These are phyloP conservation scores for Primulina tabacum DNA, from an alignment of 257 asterid species.

Conservation along the genomic window DNA sequence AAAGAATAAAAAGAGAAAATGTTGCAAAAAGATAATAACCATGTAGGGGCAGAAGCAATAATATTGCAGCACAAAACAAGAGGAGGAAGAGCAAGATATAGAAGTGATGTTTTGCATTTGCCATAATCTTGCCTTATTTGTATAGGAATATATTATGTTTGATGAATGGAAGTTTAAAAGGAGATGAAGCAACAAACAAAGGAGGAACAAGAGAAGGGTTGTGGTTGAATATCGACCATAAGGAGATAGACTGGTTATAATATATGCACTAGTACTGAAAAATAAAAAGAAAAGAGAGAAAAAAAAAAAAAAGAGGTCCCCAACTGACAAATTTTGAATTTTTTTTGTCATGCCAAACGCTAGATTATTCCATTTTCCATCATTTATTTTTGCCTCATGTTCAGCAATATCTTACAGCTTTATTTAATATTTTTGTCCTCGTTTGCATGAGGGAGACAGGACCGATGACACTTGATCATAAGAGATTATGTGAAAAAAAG, in stretches of 20 bases:
- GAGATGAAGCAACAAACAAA: background rate
- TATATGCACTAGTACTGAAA: background rate
- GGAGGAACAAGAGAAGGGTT: background rate
- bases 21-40: slow-evolving; percentile 30
- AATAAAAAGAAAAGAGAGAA: too few relatives aligned
- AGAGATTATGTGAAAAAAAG: too few relatives aligned
- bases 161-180: slow-evolving; percentile 8
- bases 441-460: slow-evolving; percentile 1
- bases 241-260: background rate
- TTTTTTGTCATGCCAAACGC: background rate
- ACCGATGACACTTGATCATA: background rate
- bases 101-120: slow-evolving; percentile 23
- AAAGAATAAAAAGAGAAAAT: background rate
- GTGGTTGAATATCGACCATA: background rate
- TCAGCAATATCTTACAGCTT: background rate
- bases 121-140: slow-evolving; percentile 33
- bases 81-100: slow-evolving; percentile 38
- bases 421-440: background rate
- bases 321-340: background rate
- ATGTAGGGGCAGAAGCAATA: slow-evolving; percentile 25
- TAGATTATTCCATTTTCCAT: background rate
- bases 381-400: background rate
- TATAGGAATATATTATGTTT: background rate
- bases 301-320: background rate
- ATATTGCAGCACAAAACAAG: slow-evolving; percentile 33